Percentiles rank a stretch among this genome's conserved stretches.
Conservation (phyloP, 148 eudicot species). For the Rhododendron ferrugineum region DNA sequence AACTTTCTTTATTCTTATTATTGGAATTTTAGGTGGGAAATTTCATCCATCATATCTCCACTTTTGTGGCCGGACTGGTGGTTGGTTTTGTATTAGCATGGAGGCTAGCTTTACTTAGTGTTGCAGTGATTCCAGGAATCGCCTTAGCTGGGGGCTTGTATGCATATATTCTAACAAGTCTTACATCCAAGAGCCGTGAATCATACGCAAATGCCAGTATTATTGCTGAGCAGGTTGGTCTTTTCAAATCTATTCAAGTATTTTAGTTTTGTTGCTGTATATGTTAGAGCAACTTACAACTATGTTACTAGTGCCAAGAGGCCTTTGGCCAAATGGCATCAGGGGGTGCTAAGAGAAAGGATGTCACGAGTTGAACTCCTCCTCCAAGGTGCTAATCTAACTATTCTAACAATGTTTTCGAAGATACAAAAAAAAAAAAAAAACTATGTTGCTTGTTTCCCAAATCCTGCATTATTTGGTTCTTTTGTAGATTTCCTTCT, state of each 20-base stretch:
- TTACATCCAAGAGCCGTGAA: constrained; percentile 91
- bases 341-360: too few relatives aligned
- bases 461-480: too few relatives aligned
- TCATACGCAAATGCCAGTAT: constrained; percentile 95
- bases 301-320: too few relatives aligned
- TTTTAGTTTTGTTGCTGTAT: background rate
- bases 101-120: constrained; percentile 92
- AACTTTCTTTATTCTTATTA: background rate
- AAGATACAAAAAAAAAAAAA: too few relatives aligned
- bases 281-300: background rate
- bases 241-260: background rate
- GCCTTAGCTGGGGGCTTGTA: constrained; percentile 97
- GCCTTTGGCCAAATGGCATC: too few relatives aligned
- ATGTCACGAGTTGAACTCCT: too few relatives aligned
- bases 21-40: constrained; percentile 70
- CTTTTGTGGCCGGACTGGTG: constrained; percentile 67
- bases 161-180: constrained; percentile 89
- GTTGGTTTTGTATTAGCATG: constrained; percentile 97
- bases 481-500: too few relatives aligned
- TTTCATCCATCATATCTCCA: constrained; percentile 90
- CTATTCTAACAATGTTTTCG: too few relatives aligned
- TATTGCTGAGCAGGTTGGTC: constrained; percentile 89
- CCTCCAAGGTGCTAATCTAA: too few relatives aligned
- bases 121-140: constrained; percentile 95
- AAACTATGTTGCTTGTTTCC: too few relatives aligned